Evolutionary conservation across 2,329 filamentous ascomycete species (phyloP), one percentile per base, ranked within the genome.

Genomic region (Didymella keratinophila): DNA sequence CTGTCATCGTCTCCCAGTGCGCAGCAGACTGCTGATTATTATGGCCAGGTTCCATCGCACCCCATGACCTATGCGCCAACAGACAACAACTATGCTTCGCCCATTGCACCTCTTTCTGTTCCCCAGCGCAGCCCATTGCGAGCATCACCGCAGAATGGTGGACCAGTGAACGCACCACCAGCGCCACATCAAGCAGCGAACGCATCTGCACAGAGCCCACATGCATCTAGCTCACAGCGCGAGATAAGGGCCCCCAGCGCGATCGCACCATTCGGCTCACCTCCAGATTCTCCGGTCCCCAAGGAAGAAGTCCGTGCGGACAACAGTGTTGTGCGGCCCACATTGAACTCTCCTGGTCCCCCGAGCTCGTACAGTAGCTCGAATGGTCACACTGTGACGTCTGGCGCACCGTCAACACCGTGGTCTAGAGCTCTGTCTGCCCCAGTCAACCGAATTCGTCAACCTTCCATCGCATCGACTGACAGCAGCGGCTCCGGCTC

Each of bases 401-500:
- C 49, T 11, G 58, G 53, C 11, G 42, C 41, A 23, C 37, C 43
- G 2, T 39, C 51, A 18, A 18, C 23, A 6, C 41, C 63, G 18
- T 56, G 58, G 14, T 41, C 30, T 11, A 51, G 56, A 16, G 34
- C 60, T 3, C 42, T 50, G 1, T 58, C 61, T 16, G 23, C 45
- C 2, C 56, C 63, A 8, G 12, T 57, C 30, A 32, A 37, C 1
- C 44, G 32, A 4, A 56, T 62, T 11, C 55, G 63, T 5, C 64
- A 64, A 14, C 56, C 60, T 4, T 66, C 67, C 11, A 41, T 67
- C 12, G 58, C 63, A 44, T 69, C 68, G 6, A 64, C 63, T 25
- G 59, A 65, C 50, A 68, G 65, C 52, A 58, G 50, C 43, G 55
- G 21, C 16, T 65, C 68, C 10, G 32, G 32, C 21, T 52, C 66